Evolutionary conservation across 1,284 basidiomycete species (phyloP), one percentile per base, ranked within the genome.

Genomic region (Porodaedalea pini): DNA sequence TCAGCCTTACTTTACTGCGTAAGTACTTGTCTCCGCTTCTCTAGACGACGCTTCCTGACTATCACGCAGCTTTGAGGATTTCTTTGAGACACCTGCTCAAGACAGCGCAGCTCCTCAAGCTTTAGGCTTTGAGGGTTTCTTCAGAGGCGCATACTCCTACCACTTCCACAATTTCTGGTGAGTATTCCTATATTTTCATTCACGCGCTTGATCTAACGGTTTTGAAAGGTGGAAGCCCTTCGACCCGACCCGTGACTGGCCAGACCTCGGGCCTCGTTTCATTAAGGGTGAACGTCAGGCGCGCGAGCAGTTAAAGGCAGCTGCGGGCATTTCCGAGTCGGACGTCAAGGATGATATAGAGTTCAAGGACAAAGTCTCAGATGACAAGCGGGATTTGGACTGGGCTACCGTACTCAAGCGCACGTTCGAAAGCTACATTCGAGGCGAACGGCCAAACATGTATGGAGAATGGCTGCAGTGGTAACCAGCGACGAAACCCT

Each of bases 351-450:
- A 43, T 40, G 58, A 59, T 3, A n/a, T n/a, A 17, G 70, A 71
- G 41, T 19, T 25, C 1, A 72, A 72, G 43, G 78, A 81, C 40
- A 65, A 67, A 43, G 70, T 80, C 3, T 66, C 65, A 71, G 64
- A 73, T 40, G 79, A 87, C 68, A 81, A 84, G 68, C 78, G 84
- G 49, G 94, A 97, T 70, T 74, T 96, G 62, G 85, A 89, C 67
- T 97, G 94, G 94, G 80, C 88, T 23, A 88, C 92, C 5, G 91
- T 95, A 32, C 70, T 96, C 61, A 97, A 97, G 75, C 78, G 94
- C 66, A 94, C 91, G 44, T 96, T 95, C 67, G 94, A 97, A 73
- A 80, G 84, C 29, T 96, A 90, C 71, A 68, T 96, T 57, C 82
- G 94, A 44, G 90, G 88, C 17, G 94, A 96, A 73, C 74, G 79